Base-by-base conservation (phyloP, 1,139 yeast genomes). In the Geotrichum bryndzae region DNA sequence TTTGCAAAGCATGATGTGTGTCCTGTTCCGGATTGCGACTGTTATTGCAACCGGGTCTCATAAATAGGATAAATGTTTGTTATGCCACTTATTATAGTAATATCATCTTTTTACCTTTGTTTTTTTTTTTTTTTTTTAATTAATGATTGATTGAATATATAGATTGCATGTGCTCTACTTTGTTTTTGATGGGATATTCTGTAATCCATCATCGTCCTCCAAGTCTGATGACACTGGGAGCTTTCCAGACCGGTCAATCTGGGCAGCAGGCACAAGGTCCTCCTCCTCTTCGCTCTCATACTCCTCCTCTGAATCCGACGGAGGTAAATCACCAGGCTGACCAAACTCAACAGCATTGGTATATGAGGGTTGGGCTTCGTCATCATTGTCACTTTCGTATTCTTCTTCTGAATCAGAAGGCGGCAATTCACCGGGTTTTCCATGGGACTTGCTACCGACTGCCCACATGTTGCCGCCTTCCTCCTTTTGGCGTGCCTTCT, bases 1-100 rank as follows among this genome's bases (percentile, higher is more conserved):
- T 94, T 94, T 72, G 82, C 87, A 23, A 87, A 86, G 72, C 96
- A 92, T 69, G 84, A 82, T 62, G 84, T 89, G 1, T 94, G 99
- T 71, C 97, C 99, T 0, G 96, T 92, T 1, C 97, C 98, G 0
- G 96, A 91, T 60, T 94, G 98, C 70, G 80, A 82, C 57, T 94
- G 98, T 71, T 79, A 84, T 58, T 92, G 98, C 22, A 41, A 41
- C 13, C 48, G 48, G 7, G 48, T 10, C 3, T 41, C 33, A 29
- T 29, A 29, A 5, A 5, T 29, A 4, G 33, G 7, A 29, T 29
- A 29, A 5, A 6, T 29, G 27, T 29, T 3, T 7, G 8, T 29
- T 29, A 29, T 29, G 10, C 8, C 33, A 8, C 8, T 2, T 7
- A 29, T 29, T 23, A 4, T 41, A 41, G 48, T 15, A 41, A 15